These are phyloP conservation scores for Leishmania arabica DNA, from an alignment of 208 protist genomes.

Conservation along the genomic window DNA sequence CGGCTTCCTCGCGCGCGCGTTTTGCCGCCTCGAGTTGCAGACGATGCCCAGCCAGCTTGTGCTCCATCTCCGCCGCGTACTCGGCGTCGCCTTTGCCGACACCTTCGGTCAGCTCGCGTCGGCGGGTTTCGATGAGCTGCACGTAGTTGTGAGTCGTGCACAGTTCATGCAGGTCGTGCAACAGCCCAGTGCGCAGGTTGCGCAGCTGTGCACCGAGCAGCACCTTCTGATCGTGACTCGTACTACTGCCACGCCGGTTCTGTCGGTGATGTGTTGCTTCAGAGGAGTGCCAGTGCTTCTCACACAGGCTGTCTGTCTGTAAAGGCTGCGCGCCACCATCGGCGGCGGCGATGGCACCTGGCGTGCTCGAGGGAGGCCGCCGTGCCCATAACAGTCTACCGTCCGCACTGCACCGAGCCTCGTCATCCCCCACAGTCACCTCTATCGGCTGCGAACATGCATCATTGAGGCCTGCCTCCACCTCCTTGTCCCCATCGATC, in stretches of 20 bases:
- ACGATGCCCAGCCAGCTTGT: constrained; percentile 24
- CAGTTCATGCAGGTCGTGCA: constrained; percentile 61
- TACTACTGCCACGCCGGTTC: not conserved
- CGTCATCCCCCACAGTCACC: not conserved
- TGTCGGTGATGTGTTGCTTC: not conserved
- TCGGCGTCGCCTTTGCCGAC: constrained; percentile 42
- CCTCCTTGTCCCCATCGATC: not conserved
- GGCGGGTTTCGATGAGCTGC: constrained; percentile 55
- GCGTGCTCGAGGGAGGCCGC: not conserved
- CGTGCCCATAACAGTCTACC: not conserved
- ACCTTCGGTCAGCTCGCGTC: constrained; percentile 18
- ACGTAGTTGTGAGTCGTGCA: constrained; percentile 73
- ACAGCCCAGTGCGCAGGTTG: constrained; percentile 49
- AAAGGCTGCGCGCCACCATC: not conserved
- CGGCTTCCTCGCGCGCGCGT: constrained; percentile 38
- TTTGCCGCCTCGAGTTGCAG: constrained; percentile 47
- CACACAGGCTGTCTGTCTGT: not conserved
- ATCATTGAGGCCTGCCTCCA: not conserved
- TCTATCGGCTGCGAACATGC: not conserved
- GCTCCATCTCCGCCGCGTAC: constrained; percentile 64
- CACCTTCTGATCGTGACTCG: not conserved
- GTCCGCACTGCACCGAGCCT: not conserved
- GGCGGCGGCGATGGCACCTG: not conserved
- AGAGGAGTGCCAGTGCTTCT: not conserved
- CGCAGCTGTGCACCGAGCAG: constrained; percentile 23